Evolutionary conservation across 371 early-diverging fungal species (phyloP).

Genomic region (Phascolomyces articulosus): DNA sequence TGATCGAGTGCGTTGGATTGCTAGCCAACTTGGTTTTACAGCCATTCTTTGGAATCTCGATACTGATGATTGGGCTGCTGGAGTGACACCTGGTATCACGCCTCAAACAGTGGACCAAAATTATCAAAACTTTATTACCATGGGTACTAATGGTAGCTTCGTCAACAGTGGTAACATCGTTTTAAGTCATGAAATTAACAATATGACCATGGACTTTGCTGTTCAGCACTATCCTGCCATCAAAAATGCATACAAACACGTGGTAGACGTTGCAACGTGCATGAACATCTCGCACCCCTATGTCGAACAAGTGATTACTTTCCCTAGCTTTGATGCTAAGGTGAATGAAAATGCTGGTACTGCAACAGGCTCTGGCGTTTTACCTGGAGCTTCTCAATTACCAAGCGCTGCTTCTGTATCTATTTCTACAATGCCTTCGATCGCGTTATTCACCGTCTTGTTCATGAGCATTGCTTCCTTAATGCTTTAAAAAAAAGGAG

Average conservation of each 20-base stretch:
- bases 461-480: neutral
- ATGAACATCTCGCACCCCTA: constrained; percentile 59
- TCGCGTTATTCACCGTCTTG: constrained; percentile 54
- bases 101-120: constrained; percentile 37
- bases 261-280: constrained; percentile 55
- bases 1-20: constrained; percentile 60
- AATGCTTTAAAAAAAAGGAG: neutral
- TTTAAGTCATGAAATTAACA: constrained; percentile 56
- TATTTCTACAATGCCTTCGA: constrained; percentile 59
- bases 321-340: constrained; percentile 37
- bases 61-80: constrained; percentile 53
- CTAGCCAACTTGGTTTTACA: constrained; percentile 47
- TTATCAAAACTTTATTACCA: constrained; percentile 43
- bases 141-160: constrained; percentile 49
- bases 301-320: constrained; percentile 43
- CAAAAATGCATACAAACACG: constrained; percentile 49
- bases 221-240: constrained; percentile 48
- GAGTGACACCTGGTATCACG: constrained; percentile 34
- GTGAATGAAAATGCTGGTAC: constrained; percentile 25
- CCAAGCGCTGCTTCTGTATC: constrained; percentile 9
- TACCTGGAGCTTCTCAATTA: constrained; percentile 35
- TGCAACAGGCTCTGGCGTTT: constrained; percentile 35
- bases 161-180: constrained; percentile 46
- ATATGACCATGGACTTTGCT: constrained; percentile 55
- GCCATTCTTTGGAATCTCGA: constrained; percentile 56